These are phyloP conservation scores for Botryotinia narcissicola DNA, from an alignment of 2,329 filamentous ascomycete genomes.

Conservation along the genomic window DNA sequence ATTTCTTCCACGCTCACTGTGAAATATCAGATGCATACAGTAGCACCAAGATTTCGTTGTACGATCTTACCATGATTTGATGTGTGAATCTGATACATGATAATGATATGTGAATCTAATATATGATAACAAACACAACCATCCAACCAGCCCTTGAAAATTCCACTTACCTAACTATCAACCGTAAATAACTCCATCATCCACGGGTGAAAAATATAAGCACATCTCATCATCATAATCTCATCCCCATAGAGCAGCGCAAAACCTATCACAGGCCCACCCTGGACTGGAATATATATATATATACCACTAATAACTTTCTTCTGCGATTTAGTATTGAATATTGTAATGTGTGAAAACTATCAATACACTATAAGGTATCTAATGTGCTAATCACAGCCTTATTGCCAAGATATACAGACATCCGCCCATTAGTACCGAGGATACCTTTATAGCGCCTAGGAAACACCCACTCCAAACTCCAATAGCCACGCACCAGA, in stretches of 20 bases:
- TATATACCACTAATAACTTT: too few species aligned
- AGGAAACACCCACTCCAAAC: background rate
- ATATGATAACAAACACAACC: too few species aligned
- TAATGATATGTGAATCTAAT: too few species aligned
- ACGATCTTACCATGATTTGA: too few species aligned
- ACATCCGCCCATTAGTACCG: background rate
- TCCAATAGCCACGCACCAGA: background rate
- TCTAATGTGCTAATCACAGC: background rate
- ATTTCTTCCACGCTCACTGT: too few species aligned
- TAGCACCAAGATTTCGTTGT: too few species aligned
- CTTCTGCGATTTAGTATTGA: background rate
- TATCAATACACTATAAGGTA: background rate
- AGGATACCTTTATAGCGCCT: background rate
- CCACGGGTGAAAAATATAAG: background rate
- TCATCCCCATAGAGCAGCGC: background rate
- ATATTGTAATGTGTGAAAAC: background rate
- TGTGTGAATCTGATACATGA: too few species aligned
- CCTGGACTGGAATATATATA: too few species aligned
- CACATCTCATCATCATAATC: background rate
- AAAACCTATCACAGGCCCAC: background rate
- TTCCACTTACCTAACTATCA: too few species aligned
- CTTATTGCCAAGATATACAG: background rate
- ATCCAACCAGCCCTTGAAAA: too few species aligned
- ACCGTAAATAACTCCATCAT: background rate
- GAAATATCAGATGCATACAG: too few species aligned